Evolutionary conservation across 1,284 basidiomycete genomes (phyloP), one percentile per base, ranked within the genome.

Genomic region (Flammula alnicola): DNA sequence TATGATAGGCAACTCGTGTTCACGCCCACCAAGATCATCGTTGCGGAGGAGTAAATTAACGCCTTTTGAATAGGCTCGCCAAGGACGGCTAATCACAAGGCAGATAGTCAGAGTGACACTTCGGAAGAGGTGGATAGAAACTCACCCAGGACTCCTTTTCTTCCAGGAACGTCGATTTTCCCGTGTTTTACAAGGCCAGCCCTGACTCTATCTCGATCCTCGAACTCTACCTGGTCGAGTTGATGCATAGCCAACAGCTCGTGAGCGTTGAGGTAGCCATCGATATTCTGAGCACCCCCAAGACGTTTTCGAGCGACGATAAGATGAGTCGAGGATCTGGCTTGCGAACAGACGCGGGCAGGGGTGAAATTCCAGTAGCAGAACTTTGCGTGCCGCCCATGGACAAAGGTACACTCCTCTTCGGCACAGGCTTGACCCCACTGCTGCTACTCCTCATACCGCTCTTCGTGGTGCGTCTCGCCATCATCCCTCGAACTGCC

Each of bases 1-100:
- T 2, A 84, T 72, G 29, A 77, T 70, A 0, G 84, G 84, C 2
- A 86, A 61, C 51, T 78, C 63, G 50, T 81, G 78, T 49, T 76
- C 72, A 39, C 73, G 73, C n/a, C 80, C 80, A 7, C 74, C 77
- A 5, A 85, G 61, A 77, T 62, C 14, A 78, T 71, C 4, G 66
- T 63, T 1, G 70, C 70, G 4, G 79, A 77, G 0, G 79, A 76
- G 45, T 77, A 75, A 17, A 71, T 59, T 2, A 75, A 64, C 3
- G 76, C 72, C 25, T 78, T 70, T 4, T 72, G 65, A 14, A 84
- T 63, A 0, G 77, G 66, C 31, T 75, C 64, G 1, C 79, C 79
- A 47, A 84, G 79, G 1, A 79, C 76, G 38, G 67, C 77, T 81
- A 25, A 23, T 29, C 8, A 20, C 32, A 10, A 5, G 11, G 33